Base-by-base conservation (phyloP, 371 early-diverging fungal species). In the Mucor velutinosus region DNA sequence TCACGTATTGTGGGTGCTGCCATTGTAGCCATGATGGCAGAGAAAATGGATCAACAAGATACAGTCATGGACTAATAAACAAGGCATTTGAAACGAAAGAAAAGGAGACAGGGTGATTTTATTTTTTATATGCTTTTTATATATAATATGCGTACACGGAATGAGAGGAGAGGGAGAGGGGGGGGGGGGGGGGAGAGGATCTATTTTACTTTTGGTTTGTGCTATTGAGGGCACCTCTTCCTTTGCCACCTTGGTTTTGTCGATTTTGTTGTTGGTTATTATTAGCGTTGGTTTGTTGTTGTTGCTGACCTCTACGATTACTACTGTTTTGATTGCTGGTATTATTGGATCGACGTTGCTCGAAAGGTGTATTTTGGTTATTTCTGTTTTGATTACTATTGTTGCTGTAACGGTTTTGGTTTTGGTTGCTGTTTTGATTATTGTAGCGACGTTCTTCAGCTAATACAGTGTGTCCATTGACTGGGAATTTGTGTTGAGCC, bases 1-100 rank as follows among this genome's bases (percentile, higher is more conserved):
- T 80, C 80, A 27, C 70, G 83, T 30, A 80, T 83, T 66, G 83
- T 83, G 15, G 83, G 83, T 51, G 80, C 83, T 6, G 83, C 83
- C 37, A 80, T 83, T 67, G 80, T 83, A 12, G 83, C 83, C 19
- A 83, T 83, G 83, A 78, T 47, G 21, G 47, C 47, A 0, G 21
- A 21, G 4, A 47, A 61, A 11, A 61, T 21, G 29, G 60, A 41
- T 29, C 35, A 43, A 45, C 27, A 43, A 2, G 47, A 47, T 17
- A 47, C 47, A 47, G 19, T 47, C 11, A 47, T 47, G 47, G 21
- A 21, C 19, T 47, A 47, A 21, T 41, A 41, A 41, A 41, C 41
- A 41, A 4, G 41, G 17, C 8, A 23, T 43, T 45, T 53, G 39
- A 12, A 35, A 55, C 27, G 19, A 33, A 59, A 37, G 33, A 58